Conservation (phyloP, 768 basidiomycete species). For the Podaxis mareebaensis region DNA sequence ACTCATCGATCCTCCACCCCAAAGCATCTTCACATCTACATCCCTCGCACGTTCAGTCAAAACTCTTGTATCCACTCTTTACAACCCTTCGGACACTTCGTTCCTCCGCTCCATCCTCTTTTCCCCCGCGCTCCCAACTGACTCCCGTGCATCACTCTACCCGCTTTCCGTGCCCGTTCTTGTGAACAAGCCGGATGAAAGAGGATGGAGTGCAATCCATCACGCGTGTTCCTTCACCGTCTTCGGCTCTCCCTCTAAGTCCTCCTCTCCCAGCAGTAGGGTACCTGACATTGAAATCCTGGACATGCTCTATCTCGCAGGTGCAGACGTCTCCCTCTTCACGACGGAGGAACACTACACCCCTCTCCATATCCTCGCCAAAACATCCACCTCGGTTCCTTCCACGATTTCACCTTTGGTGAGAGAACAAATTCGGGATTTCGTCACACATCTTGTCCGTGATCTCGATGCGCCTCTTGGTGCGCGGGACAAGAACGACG, state of each 20-base stretch:
- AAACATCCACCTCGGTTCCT: slow-evolving; percentile 30
- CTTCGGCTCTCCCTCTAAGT: slow-evolving; percentile 1
- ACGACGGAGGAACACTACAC: slow-evolving; percentile 65
- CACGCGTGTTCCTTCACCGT: slow-evolving; percentile 49
- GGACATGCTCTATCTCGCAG: slow-evolving; percentile 73
- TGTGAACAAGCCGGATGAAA: slow-evolving; percentile 66
- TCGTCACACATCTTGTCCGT: slow-evolving; percentile 65
- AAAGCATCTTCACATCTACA: slow-evolving; percentile 42
- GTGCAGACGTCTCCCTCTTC: slow-evolving; percentile 73
- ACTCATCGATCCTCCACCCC: slow-evolving; percentile 41
- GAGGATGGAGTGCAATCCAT: slow-evolving; percentile 76
- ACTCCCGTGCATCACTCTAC: slow-evolving; percentile 40
- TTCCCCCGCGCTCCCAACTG: slow-evolving; percentile 39
- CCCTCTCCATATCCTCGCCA: slow-evolving; percentile 67
- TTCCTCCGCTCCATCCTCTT: slow-evolving; percentile 59
- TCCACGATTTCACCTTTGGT: slow-evolving; percentile 17
- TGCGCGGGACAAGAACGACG: slow-evolving; percentile 64
- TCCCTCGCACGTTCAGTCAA: slow-evolving; percentile 45
- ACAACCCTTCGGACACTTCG: slow-evolving; percentile 44
- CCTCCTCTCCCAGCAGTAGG: slow-evolving; percentile 30
- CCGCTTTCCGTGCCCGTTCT: slow-evolving; percentile 52
- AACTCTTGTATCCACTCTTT: slow-evolving; percentile 55
- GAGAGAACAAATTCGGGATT: slow-evolving; percentile 27
- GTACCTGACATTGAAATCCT: slow-evolving; percentile 61
- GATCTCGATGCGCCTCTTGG: slow-evolving; percentile 71